Evolutionary conservation across 805 yeast genomes (phyloP), one percentile per base, ranked within the genome.

Genomic region (Yamadazyma ubonensis): DNA sequence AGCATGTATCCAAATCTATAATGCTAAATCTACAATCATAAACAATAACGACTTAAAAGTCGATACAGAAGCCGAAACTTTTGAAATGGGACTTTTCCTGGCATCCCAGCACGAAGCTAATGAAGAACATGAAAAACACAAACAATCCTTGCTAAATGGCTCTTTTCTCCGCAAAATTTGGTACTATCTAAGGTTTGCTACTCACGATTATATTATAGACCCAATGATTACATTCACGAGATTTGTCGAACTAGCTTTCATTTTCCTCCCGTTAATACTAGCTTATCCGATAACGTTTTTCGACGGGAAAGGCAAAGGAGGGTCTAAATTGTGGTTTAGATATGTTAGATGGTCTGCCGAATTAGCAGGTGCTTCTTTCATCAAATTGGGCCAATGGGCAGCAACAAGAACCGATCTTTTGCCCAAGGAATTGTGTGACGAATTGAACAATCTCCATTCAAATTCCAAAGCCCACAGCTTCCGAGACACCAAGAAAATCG

Each of bases 331-430:
- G 15, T 91, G 97, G 96, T 90, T 76, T 60, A 61, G 63, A 38
- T 61, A 79, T 33, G 63, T 91, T 15, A 71, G 87, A 35, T 60
- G 75, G 57, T 66, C 83, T 1, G 78, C 93, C 42, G 96, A 91
- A 59, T 46, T 68, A 12, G 96, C 96, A 0, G 99, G 99, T 0
- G 96, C 98, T 2, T 83, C 96, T 3, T 93, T 85, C 57, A 81
- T 85, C 41, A 85, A 87, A 60, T 73, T 93, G 42, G 99, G 98
- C 3, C 99, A 93, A 66, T 93, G 99, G 99, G 99, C 99, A 0
- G 97, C 97, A 2, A 85, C 96, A 8, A 76, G 99, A 60, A 86
- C 95, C 0, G 99, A 93, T 62, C 83, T 93, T 23, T 91, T 93
- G 63, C 83, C 96, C 3, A 67, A 65, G 33, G 86, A 76, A 29